Base-by-base conservation (phyloP, 805 yeast genomes). In the Teunomyces cretensis region DNA sequence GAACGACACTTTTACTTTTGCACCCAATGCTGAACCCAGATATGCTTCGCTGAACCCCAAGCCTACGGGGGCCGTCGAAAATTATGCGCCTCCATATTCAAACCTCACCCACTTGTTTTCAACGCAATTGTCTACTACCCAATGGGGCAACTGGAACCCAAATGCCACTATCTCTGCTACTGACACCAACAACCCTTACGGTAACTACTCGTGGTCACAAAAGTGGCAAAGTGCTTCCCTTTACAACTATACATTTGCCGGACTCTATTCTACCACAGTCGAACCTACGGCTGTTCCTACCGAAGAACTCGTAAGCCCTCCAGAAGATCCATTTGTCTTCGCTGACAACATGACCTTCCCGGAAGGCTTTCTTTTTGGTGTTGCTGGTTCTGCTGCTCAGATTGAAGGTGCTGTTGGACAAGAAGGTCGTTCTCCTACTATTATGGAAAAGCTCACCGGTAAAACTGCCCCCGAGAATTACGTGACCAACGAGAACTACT, bases 351-450 rank as follows among this genome's bases (percentile, higher is more conserved):
- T 53, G 46, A 47, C 44, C 22, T 55, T 48, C 30, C 57, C 58
- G 9, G 24, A 31, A 14, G 55, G 46, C 26, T 58, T 59, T 24
- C 22, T 57, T 19, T 45, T 54, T 50, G 70, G 70, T 2, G 63
- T 62, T 48, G 67, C 67, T n/a, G 60, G 66, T 11, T 59, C 68
- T 14, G 67, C 68, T n/a, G 56, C 60, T 27, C 72, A 67, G 50
- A 56, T 65, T 33, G 72, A 67, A 51, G 71, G 71, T 19, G 68
- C 72, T 9, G 56, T 58, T 28, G 58, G 60, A 19, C 64, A 57
- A 14, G 67, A 66, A 44, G 65, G 67, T 5, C 54, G 64, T 37
- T 53, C 62, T 2, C 71, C 69, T 9, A 50, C 65, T 9, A 48
- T 63, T 19, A 51, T 58, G 55, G 72, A 67, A 46, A 42, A 52